Evolutionary conservation across 495 filamentous ascomycete species (phyloP).

Genomic region (Trichoderma orchidacearum): DNA sequence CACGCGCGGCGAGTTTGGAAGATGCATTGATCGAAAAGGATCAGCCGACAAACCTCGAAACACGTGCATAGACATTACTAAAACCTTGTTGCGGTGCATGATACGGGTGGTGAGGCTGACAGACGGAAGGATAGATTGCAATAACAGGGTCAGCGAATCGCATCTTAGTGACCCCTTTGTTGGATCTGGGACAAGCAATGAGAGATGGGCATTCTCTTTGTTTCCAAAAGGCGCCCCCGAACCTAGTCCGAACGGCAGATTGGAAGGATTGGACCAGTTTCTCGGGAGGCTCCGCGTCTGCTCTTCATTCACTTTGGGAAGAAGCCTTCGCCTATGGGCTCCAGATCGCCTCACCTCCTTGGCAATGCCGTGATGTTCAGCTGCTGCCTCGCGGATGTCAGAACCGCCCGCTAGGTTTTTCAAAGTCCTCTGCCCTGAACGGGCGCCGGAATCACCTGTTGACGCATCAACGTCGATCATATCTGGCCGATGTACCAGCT

Average conservation of each 20-base stretch:
- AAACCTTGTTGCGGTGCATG: neutral
- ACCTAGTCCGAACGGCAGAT: too few species aligned
- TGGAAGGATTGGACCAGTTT: too few species aligned
- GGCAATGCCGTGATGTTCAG: too few species aligned
- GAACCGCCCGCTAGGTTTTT: too few species aligned
- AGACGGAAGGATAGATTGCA: constrained; percentile 1
- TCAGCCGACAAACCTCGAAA: neutral
- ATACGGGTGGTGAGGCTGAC: neutral
- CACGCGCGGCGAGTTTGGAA: neutral
- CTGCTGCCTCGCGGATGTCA: too few species aligned
- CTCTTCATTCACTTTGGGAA: neutral
- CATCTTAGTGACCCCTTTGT: neutral
- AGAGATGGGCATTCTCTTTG: too few species aligned
- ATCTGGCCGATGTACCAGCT: neutral
- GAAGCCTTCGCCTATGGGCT: neutral
- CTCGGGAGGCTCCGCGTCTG: neutral
- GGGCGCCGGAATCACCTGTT: neutral
- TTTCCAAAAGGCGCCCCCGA: too few species aligned
- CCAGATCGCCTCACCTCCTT: too few species aligned
- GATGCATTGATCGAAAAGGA: neutral
- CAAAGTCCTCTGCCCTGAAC: too few species aligned
- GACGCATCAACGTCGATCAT: neutral
- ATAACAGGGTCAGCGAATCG: neutral
- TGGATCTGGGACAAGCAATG: too few species aligned
- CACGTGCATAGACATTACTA: neutral